Percentiles rank a stretch among this genome's conserved stretches.
Evolutionary conservation across 2,329 filamentous ascomycete genomes (phyloP).

Genomic region (Colletotrichum destructivum): DNA sequence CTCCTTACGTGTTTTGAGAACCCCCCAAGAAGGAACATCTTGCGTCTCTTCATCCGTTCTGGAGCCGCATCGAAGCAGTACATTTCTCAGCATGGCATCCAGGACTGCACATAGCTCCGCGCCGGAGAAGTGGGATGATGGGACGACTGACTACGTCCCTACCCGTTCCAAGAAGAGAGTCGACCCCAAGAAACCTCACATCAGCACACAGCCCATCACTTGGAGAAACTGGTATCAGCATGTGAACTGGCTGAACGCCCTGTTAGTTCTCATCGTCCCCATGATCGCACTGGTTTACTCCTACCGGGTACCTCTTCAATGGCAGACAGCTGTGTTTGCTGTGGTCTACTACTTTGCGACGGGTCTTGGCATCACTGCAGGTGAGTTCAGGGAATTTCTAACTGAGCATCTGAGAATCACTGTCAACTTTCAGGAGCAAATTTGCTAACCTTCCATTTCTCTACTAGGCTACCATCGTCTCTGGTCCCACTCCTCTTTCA

Average conservation of each 20-base stretch:
- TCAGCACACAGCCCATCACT: constrained; percentile 80
- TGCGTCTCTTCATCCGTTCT: too few species aligned
- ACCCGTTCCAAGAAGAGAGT: too few species aligned
- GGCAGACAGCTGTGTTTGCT: constrained; percentile 81
- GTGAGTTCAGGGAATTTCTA: constrained; percentile 52
- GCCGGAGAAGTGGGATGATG: too few species aligned
- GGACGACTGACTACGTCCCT: too few species aligned
- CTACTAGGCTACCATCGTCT: constrained; percentile 71
- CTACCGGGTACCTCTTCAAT: constrained; percentile 82
- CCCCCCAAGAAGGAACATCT: too few species aligned
- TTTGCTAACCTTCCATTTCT: constrained; percentile 45
- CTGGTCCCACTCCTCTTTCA: constrained; percentile 90
- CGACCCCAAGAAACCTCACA: too few species aligned
- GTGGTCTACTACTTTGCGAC: constrained; percentile 83
- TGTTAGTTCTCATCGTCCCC: constrained; percentile 84
- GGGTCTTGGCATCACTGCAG: constrained; percentile 80
- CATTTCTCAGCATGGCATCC: too few species aligned
- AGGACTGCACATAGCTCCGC: too few species aligned
- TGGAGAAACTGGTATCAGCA: constrained; percentile 90
- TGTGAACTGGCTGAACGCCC: constrained; percentile 92
- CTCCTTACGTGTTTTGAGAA: too few species aligned
- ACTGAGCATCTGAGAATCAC: too few species aligned
- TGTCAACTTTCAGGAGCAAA: constrained; percentile 39
- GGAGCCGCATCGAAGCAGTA: too few species aligned
- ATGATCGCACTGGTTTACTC: constrained; percentile 80